Evolutionary conservation across 345 rosid species (phyloP), one percentile per base, ranked within the genome.

Genomic region (Combretum micranthum): DNA sequence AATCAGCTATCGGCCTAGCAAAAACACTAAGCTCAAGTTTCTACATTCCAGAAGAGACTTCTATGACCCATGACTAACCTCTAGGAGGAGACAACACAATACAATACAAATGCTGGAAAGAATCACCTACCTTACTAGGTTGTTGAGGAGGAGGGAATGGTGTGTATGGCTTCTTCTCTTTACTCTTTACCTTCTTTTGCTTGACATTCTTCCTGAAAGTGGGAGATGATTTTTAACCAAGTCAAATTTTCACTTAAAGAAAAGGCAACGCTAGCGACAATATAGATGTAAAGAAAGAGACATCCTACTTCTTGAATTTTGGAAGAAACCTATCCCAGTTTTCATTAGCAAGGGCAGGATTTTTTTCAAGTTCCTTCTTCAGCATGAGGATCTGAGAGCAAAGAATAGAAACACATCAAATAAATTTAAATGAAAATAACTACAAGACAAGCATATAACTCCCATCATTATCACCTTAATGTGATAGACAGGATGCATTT

Each of bases 261-360:
- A 10, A n/a, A 5, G 47, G 23, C 26, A 42, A 59, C 12, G 52
- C 16, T 49, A 20, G 16, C 5, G 49, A 4, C 14, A n/a, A 66
- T 15, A 64, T 19, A 45, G 2, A 37, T 50, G 21, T 15, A 11
- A 37, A 19, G 48, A 55, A 45, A 61, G 9, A n/a, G n/a, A 64
- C 47, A 55, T 23, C 78, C 2, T 85, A 93, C 99, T 79, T 85
- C 65, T 82, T 89, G 64, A 80, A 85, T 55, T 72, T 80, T 0
- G 94, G 97, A 66, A 89, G 91, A 83, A 89, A 82, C 71, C 96
- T 81, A 52, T 87, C 96, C 97, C 97, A 89, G 71, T 53, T 85
- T 72, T 89, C 92, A 46, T 70, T 78, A 76, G 84, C 77, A 51
- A 85, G 84, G 32, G 82, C 71, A 10, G 94, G 97, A 82, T 87